Base-by-base conservation (phyloP, 352 stramenopile species). In the Vaucheria bursata region DNA sequence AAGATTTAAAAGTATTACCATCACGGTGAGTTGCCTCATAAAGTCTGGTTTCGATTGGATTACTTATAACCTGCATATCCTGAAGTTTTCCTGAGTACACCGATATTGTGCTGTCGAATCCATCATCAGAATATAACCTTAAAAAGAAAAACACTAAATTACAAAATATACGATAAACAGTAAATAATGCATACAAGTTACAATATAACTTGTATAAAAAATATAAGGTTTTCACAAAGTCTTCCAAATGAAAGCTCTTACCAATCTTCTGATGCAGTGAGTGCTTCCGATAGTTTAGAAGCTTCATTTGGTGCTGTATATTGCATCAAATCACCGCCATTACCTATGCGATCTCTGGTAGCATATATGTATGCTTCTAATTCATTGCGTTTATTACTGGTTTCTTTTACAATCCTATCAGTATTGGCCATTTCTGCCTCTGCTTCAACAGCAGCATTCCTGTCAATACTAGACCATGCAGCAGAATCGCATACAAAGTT, bases 301-400 rank as follows among this genome's bases (percentile, higher is more conserved):
- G 92, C 92, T 87, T 98, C 94, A 64, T 88, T 85, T 18, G 91
- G 82, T 36, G 93, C 93, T 67, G 94, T 91, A 85, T 95, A 93
- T 1, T 75, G 35, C 5, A 75, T 85, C 34, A 93, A 80, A 18
- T 88, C 85, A 2, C 87, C 89, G 64, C 87, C 81, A 50, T 90
- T 87, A 78, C 86, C 86, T 73, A 97, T 84, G 77, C 97, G 95
- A 88, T 98, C 96, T 70, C 96, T 92, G 94, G 98, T 98, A 84
- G 95, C 90, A 87, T 99, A 99, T 83, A 99, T 95, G 85, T 99
- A 99, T 50, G 91, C 96, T 85, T 99, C 96, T 35, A 99, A 88
- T 84, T 99, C 96, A 86, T 99, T 99, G 78, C 94, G 89, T 88
- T 97, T 98, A 88, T 98, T 97, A 71, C 94, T 90, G 32, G 95